phyloP scores from a whole-genome alignment of 1,284 basidiomycete genomes.

The Hemileia vastatrix region DNA sequence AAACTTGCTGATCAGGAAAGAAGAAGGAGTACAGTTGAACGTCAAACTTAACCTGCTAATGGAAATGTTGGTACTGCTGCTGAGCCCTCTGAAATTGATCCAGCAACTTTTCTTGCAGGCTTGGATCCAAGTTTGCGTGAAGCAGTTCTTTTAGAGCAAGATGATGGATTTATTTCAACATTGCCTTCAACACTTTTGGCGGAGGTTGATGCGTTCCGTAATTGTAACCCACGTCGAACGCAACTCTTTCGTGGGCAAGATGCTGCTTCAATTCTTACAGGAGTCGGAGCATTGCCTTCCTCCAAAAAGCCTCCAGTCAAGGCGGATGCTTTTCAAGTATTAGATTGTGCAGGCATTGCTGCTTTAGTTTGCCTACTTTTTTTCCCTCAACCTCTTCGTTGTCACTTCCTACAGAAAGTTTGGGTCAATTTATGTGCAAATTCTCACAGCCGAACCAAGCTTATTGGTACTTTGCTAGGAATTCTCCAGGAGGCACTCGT shows the following conservation, averaged over 20 bases:
- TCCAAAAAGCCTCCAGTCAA: slow-evolving; percentile 35
- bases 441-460: slow-evolving; percentile 73
- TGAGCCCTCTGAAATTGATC: slow-evolving; percentile 63
- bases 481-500: slow-evolving; percentile 91
- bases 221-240: too few relatives aligned
- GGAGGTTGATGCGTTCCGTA: slow-evolving; percentile 61
- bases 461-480: slow-evolving; percentile 82
- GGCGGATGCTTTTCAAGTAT: slow-evolving; percentile 82
- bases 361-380: slow-evolving; percentile 89
- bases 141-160: slow-evolving; percentile 73
- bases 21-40: slow-evolving; percentile 45
- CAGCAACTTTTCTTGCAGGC: slow-evolving; percentile 74
- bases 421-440: slow-evolving; percentile 95
- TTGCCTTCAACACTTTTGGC: slow-evolving; percentile 72
- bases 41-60: slow-evolving; percentile 23
- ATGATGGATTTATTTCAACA: slow-evolving; percentile 68
- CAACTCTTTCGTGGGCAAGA: too few relatives aligned
- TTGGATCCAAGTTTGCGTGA: slow-evolving; percentile 71
- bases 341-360: slow-evolving; percentile 82
- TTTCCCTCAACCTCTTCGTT: slow-evolving; percentile 83
- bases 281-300: neutral
- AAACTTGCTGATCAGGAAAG: slow-evolving; percentile 71
- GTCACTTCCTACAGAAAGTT: slow-evolving; percentile 75
- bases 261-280: too few relatives aligned
- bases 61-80: slow-evolving; percentile 37